Evolutionary conservation across 2,329 filamentous ascomycete genomes (phyloP), one percentile per base, ranked within the genome.

Genomic region (Verticillium nubilum): DNA sequence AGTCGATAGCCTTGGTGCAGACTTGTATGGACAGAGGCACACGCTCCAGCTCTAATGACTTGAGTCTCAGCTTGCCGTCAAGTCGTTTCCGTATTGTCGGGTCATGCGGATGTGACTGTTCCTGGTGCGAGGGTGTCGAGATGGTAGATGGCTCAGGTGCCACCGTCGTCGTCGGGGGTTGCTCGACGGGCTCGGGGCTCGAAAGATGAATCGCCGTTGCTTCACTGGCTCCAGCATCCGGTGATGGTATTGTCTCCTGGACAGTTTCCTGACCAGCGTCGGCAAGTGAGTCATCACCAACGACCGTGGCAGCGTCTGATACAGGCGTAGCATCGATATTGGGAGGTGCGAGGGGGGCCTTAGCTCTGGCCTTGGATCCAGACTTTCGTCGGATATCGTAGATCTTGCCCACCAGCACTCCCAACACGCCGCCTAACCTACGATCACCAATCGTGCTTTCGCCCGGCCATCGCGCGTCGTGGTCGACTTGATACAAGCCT

Each of bases 21-120:
- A 91, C 85, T 9, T 86, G 79, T 50, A 91, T 81, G 1, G 88
- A 92, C n/a, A 95, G 74, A 0, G 85, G 82, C 2, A 94, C 83
- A 26, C 89, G 84, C 72, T 95, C 90, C 2, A 95, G 78, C 72
- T 92, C 90, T 10, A 95, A 76, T 1, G 80, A 85, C 60, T 90
- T 86, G n/a, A 95, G 75, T 62, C 79, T 83, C 17, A 95, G 75
- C 66, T 85, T 85, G 33, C 80, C 81, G 31, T 84, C 79, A 1
- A 84, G 72, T 23, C 76, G 72, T 50, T 77, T 76, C 63, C 73
- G 19, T 47, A 25, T 47, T 47, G 42, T 47, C 42, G 70, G 53
- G 65, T 68, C 42, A 63, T 55, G 5, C 37, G 3, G 52, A 17
- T 13, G 37, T 27, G 15, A 53, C n/a, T 52, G 28, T 4, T 53